Conservation (phyloP, 371 early-diverging fungal species). For the Lichtheimia corymbifera region DNA sequence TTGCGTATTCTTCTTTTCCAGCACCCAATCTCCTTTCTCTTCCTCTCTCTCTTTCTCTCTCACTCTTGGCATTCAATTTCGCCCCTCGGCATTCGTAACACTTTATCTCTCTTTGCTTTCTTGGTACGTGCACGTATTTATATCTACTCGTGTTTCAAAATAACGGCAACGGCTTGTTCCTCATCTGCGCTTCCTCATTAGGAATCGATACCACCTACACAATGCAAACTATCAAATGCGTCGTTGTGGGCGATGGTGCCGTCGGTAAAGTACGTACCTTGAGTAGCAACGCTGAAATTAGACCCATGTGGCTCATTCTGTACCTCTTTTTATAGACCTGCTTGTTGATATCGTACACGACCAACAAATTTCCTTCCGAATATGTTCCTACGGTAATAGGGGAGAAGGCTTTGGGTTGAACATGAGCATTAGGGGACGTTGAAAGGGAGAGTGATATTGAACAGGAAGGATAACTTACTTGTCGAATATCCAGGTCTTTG, state of each 20-base stretch:
- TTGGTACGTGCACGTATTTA: background rate
- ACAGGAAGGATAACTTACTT: no score
- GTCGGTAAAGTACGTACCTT: conserved; percentile 86
- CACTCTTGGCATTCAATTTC: background rate
- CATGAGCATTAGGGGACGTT: background rate
- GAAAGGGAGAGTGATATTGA: background rate
- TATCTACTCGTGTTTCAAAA: background rate
- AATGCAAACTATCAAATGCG: conserved; percentile 91
- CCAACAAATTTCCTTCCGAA: conserved; percentile 98
- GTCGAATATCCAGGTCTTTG: conserved; percentile 75
- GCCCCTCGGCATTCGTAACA: background rate
- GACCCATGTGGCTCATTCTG: background rate
- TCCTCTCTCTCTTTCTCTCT: background rate
- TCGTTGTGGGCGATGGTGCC: conserved; percentile 98
- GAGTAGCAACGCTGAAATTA: conserved; percentile 4
- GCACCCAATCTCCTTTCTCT: background rate
- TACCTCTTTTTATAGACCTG: conserved; percentile 71
- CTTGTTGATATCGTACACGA: conserved; percentile 96
- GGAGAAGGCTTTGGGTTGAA: conserved; percentile 10
- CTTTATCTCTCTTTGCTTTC: background rate
- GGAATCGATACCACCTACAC: background rate
- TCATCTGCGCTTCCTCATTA: background rate
- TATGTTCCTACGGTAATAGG: conserved; percentile 90
- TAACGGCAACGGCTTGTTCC: background rate
- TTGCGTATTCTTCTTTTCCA: background rate